Evolutionary conservation across 495 filamentous ascomycete genomes (phyloP).

Genomic region (Tuber microsphaerosporum): DNA sequence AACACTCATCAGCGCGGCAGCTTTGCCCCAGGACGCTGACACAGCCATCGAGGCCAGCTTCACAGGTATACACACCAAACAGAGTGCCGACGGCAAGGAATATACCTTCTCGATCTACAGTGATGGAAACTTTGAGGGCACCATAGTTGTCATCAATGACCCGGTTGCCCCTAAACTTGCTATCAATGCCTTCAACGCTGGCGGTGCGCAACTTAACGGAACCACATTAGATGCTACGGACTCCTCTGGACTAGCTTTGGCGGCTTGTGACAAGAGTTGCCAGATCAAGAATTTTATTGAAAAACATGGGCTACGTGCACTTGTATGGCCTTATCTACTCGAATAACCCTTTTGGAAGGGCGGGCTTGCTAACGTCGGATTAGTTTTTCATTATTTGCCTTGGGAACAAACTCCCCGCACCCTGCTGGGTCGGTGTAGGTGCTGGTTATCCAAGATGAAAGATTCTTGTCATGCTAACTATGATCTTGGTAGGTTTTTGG

Average conservation of each 20-base stretch:
- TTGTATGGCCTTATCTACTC: background rate
- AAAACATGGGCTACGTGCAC: background rate
- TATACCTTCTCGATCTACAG: background rate
- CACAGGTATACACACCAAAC: background rate
- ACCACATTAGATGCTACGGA: background rate
- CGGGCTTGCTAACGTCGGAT: background rate
- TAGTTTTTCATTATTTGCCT: background rate
- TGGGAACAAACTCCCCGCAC: background rate
- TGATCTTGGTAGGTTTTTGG: background rate
- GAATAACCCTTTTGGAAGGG: background rate
- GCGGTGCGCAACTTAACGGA: background rate
- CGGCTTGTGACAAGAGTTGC: background rate
- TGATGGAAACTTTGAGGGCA: background rate
- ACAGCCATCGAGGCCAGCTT: background rate
- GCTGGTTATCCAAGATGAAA: background rate
- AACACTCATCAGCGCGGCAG: background rate
- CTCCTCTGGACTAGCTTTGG: too few species aligned
- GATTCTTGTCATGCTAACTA: background rate
- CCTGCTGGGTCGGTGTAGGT: background rate
- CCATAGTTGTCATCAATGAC: background rate
- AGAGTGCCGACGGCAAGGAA: background rate
- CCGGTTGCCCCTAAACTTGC: background rate
- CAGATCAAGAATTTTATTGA: background rate
- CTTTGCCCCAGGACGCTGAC: background rate
- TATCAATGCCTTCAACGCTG: background rate